Evolutionary conservation across 73 alveolate genomes (phyloP).

Genomic region (Tetrahymena thermophila): DNA sequence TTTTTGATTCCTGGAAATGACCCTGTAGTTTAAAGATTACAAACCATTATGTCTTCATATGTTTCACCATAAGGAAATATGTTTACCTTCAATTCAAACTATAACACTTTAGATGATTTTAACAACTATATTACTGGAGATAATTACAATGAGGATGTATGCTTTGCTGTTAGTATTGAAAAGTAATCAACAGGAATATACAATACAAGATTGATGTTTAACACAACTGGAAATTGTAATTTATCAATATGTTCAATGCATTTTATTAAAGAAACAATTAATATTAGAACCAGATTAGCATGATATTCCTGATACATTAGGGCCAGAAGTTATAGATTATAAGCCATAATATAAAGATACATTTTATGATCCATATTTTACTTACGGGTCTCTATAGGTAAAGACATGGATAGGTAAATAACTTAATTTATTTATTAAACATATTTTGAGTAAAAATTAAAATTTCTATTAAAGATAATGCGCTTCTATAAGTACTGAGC

Average conservation of each 20-base stretch:
- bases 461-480: background rate
- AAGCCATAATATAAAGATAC: background rate
- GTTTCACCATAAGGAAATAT: background rate
- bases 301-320: background rate
- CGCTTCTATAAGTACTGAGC: background rate
- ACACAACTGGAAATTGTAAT: background rate
- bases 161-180: background rate
- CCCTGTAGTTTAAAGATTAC: background rate
- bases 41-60: background rate
- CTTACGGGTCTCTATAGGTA: background rate
- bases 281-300: background rate
- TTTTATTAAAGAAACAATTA: too few species aligned
- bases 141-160: background rate
- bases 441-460: background rate
- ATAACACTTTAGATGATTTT: background rate
- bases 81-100: background rate
- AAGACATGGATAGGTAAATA: background rate
- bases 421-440: background rate
- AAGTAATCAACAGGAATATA: background rate
- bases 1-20: conserved; percentile 3
- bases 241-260: background rate
- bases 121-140: background rate
- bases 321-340: background rate
- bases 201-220: conserved; percentile 1
- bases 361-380: background rate